Base-by-base conservation (phyloP, 805 yeast genomes). In the Peterozyma xylosa region DNA sequence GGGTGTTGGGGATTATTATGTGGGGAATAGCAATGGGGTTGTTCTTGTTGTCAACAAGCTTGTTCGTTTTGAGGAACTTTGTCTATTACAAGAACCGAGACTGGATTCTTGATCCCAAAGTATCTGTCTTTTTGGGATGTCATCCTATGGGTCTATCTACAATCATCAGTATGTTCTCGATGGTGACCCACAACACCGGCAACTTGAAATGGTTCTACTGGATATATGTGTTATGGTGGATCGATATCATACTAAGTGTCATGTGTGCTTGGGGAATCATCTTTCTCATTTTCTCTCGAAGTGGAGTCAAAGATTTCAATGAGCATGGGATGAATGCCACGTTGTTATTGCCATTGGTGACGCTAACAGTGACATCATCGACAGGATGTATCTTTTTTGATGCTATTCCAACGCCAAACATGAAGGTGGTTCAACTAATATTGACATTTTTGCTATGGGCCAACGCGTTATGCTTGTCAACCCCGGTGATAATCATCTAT, bases 131-230 rank as follows among this genome's bases (percentile, higher is more conserved):
- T 53, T 64, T 86, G 64, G 96, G 96, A 7, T 80, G 91, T 49
- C 73, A 75, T 45, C 81, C 87, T 14, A 89, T 89, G 96, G 96
- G 89, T 0, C 69, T 70, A 49, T 71, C 78, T 10, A 79, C 95
- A 2, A 59, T 88, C 48, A 66, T 82, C 30, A 81, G 78, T 55
- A 76, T 73, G 63, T 59, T 83, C 27, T 69, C 69, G 47, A 59
- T 57, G 33, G 48, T 83, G 30, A 67, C 76, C 14, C 50, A 11
- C n/a, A 67, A 68, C 14, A 48, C 48, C 39, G 33, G 32, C 10
- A 40, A 44, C 29, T 2, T 3, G 3, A 51, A 58, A 30, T 67
- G 84, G 71, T 63, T 73, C 38, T 63, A 74, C 3, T 70, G 74
- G n/a, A 57, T 71, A 1, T 86, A 78, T 59, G 74, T 68, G 1